Conservation (phyloP, 2,329 filamentous ascomycete genomes). For the Hansfordia pulvinata region DNA sequence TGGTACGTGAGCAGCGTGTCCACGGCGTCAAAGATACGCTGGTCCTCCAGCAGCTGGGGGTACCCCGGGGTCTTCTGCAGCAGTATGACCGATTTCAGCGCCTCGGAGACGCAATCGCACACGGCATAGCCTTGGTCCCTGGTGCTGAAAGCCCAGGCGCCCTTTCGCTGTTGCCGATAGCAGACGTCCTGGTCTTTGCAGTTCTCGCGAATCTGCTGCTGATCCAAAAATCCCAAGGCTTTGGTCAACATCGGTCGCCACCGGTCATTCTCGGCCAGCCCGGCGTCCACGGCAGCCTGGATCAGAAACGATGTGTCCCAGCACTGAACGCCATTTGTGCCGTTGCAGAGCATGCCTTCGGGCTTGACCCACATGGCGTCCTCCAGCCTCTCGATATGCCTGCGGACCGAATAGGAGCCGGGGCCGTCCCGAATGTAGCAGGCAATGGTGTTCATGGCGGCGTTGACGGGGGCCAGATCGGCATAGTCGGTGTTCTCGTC, state of each 20-base stretch:
- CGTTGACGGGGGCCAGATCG: conserved; percentile 78
- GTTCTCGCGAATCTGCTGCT: conserved; percentile 82
- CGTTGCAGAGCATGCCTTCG: conserved; percentile 89
- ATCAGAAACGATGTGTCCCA: conserved; percentile 94
- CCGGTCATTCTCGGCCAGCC: conserved; percentile 60
- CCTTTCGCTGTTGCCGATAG: conserved; percentile 84
- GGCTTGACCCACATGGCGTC: conserved; percentile 87
- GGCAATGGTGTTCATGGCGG: conserved; percentile 75
- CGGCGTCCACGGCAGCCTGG: conserved; percentile 67
- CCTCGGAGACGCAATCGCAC: conserved; percentile 88
- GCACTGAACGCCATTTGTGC: conserved; percentile 93
- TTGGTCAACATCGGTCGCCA: conserved; percentile 76
- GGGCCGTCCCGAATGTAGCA: conserved; percentile 80
- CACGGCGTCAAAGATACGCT: conserved; percentile 73
- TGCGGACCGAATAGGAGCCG: conserved; percentile 54
- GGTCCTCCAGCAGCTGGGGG: conserved; percentile 59
- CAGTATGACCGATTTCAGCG: conserved; percentile 71
- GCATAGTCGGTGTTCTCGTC: conserved; percentile 86
- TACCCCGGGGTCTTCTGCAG: conserved; percentile 70
- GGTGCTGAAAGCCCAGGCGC: conserved; percentile 93
- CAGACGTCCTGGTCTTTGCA: conserved; percentile 62
- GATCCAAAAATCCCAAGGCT: conserved; percentile 74
- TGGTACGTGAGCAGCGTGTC: conserved; percentile 89
- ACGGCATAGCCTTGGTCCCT: conserved; percentile 88
- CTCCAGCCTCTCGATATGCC: conserved; percentile 67